These are phyloP conservation scores for Hypomontagnella submonticulosa DNA, from an alignment of 495 filamentous ascomycete genomes.

Conservation along the genomic window DNA sequence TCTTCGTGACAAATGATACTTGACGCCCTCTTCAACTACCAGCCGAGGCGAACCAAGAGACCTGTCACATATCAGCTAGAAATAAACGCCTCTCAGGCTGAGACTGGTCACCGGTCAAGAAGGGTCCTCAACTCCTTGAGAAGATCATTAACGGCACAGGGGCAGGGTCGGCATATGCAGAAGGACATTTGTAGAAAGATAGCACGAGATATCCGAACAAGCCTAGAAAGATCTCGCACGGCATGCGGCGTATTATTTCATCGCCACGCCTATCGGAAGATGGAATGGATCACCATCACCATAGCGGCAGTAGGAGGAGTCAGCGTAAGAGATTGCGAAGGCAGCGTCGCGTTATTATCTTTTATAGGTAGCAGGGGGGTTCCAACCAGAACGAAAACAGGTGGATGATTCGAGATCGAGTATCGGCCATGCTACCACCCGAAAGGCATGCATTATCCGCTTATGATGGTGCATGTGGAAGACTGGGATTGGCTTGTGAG, in stretches of 20 bases:
- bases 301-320: constrained; percentile 1
- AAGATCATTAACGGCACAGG: constrained; percentile 24
- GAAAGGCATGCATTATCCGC: constrained; percentile 36
- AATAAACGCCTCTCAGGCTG: constrained; percentile 22
- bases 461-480: constrained; percentile 41
- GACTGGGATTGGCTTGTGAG: constrained; percentile 38
- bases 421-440: constrained; percentile 38
- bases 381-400: constrained; percentile 23
- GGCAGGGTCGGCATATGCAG: constrained; percentile 24
- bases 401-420: constrained; percentile 41
- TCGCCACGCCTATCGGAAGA: constrained; percentile 23
- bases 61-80: constrained; percentile 40
- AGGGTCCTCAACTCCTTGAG: background rate
- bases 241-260: constrained; percentile 7
- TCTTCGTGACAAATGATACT: constrained; percentile 13
- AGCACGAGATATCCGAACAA: constrained; percentile 18
- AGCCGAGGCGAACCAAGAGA: constrained; percentile 27
- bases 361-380: constrained; percentile 14
- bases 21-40: background rate
- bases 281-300: constrained; percentile 13
- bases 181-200: constrained; percentile 22
- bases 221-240: constrained; percentile 24
- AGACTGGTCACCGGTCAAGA: constrained; percentile 39
- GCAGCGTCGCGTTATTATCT: constrained; percentile 29
- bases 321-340: constrained; percentile 31